Base-by-base conservation (phyloP, 768 basidiomycete genomes). In the Auricularia cornea region DNA sequence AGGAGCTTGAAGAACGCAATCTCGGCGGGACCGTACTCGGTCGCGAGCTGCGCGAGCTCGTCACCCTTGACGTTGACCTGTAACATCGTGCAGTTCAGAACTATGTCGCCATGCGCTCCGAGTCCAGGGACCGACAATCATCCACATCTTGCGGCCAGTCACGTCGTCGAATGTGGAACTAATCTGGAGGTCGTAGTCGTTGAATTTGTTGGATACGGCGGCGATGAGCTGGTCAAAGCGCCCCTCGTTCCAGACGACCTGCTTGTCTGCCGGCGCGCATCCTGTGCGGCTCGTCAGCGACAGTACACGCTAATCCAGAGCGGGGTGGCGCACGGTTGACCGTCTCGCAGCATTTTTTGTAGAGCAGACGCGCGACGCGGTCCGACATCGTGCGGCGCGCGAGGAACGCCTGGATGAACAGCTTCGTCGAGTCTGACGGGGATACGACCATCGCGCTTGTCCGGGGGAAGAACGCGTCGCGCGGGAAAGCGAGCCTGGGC, bases 1-100 rank as follows among this genome's bases (percentile, higher is more conserved):
- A 94, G 78, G 3, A 85, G 84, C 75, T 87, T 92, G 80, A 94
- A 94, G 75, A 85, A 94, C 0, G 85, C 79, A 60, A 94, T 93
- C 73, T 96, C 93, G 33, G 78, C 75, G 0, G 90, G 78, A 2
- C 81, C 82, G 69, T 94, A 96, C 44, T 91, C 89, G 0, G 91
- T 92, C 3, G 92, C 93, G 71, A 90, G 74, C 70, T 92, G 92
- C 0, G 93, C 88, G 35, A 94, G 80, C 61, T 87, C 86, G 68
- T 95, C 93, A 20, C 85, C 86, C 65, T 86, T 90, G 10, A 81
- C 77, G 70, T 95, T 96, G 54, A 92, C 85, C 92, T 94, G 20
- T 35, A 26, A 18, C 4, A 12, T 23, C 12, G 18, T 26, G 28
- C 6, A n/a, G 20, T 20, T 1, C 29, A 66, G 20, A 5, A n/a